Conservation (phyloP, 371 early-diverging fungal genomes). For the Phascolomyces articulosus region DNA sequence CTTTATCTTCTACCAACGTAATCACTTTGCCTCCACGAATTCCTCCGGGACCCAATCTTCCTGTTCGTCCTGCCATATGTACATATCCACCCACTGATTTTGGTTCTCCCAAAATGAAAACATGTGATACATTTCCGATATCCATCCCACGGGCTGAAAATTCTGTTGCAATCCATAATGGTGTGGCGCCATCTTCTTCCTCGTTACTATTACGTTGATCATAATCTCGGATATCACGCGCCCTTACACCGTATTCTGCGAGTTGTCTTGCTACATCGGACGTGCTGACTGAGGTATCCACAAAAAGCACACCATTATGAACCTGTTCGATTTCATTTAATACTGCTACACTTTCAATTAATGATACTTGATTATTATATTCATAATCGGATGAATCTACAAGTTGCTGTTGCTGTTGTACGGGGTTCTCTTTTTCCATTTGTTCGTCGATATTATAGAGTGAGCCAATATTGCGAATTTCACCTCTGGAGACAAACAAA, state of each 20-base stretch:
- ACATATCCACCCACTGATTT: slow-evolving; percentile 66
- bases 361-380: slow-evolving; percentile 11
- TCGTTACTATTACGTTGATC: neutral
- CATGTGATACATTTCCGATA: slow-evolving; percentile 82
- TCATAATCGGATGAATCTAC: slow-evolving; percentile 58
- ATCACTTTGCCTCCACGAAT: slow-evolving; percentile 58
- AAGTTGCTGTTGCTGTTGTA: slow-evolving; percentile 15
- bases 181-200: neutral
- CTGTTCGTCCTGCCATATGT: slow-evolving; percentile 88
- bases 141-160: slow-evolving; percentile 88
- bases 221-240: slow-evolving; percentile 33
- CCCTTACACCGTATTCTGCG: slow-evolving; percentile 23
- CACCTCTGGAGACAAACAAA: slow-evolving; percentile 51
- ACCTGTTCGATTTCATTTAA: slow-evolving; percentile 55
- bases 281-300: slow-evolving; percentile 32
- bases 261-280: slow-evolving; percentile 29
- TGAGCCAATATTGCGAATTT: slow-evolving; percentile 54
- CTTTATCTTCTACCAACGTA: slow-evolving; percentile 55
- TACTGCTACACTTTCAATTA: slow-evolving; percentile 64
- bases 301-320: slow-evolving; percentile 64
- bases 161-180: slow-evolving; percentile 74
- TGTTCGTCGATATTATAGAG: neutral
- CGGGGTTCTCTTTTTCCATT: neutral
- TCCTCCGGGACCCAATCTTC: slow-evolving; percentile 59
- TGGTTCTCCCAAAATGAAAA: slow-evolving; percentile 79